Percentiles rank a stretch among this genome's conserved stretches.
phyloP scores from a whole-genome alignment of 768 basidiomycete species.

The Suillus variegatus region DNA sequence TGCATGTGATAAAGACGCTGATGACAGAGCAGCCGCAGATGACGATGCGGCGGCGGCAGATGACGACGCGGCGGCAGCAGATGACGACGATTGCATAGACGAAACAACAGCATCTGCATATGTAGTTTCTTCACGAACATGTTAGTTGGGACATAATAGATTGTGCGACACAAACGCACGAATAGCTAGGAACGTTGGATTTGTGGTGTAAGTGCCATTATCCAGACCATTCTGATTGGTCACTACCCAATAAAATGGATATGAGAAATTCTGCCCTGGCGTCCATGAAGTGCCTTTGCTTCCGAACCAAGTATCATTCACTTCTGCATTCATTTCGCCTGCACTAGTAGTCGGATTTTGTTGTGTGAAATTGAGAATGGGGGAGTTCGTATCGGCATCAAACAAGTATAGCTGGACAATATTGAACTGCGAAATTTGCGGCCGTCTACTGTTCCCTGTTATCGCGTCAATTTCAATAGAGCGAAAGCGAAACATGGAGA shows the following conservation, averaged over 20 bases:
- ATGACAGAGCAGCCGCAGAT: slow-evolving; percentile 38
- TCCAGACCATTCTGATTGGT: slow-evolving; percentile 59
- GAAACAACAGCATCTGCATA: slow-evolving; percentile 66
- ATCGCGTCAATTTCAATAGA: slow-evolving; percentile 17
- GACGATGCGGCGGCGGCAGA: slow-evolving; percentile 43
- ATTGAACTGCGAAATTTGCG: slow-evolving; percentile 62
- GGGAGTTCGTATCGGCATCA: slow-evolving; percentile 62
- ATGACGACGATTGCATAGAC: slow-evolving; percentile 46
- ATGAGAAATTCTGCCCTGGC: slow-evolving; percentile 53
- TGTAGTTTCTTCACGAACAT: slow-evolving; percentile 61
- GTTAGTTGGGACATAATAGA: slow-evolving; percentile 4
- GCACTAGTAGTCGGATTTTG: slow-evolving; percentile 55
- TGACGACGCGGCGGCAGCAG: slow-evolving; percentile 39
- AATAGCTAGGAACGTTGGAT: slow-evolving; percentile 76
- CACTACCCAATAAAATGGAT: slow-evolving; percentile 79
- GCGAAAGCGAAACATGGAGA: slow-evolving; percentile 13
- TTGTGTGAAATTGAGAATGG: slow-evolving; percentile 46
- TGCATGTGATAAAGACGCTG: slow-evolving; percentile 29
- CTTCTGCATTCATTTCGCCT: slow-evolving; percentile 52
- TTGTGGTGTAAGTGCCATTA: slow-evolving; percentile 55
- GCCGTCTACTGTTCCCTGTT: slow-evolving; percentile 75
- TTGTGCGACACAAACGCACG: slow-evolving; percentile 52
- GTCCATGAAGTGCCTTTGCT: slow-evolving; percentile 46
- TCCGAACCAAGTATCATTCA: slow-evolving; percentile 81
- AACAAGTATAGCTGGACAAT: slow-evolving; percentile 77